Percentiles rank a stretch among this genome's conserved stretches.
Evolutionary conservation across 78 protist genomes (phyloP).

Genomic region (Dictyostelium purpureum): DNA sequence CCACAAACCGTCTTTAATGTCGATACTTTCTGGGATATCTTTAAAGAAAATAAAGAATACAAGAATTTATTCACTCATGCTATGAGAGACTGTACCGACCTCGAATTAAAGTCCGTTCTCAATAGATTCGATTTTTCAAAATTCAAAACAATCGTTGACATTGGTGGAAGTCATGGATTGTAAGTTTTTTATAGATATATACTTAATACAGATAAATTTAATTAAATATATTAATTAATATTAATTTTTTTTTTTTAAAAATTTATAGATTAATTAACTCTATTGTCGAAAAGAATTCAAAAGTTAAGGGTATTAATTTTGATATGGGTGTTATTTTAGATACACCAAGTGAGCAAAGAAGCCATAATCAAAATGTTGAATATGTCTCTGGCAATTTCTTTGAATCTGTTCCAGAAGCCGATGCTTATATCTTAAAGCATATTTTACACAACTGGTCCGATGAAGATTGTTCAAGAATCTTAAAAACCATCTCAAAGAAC

Average conservation of each 20-base stretch:
- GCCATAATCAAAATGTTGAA: not conserved
- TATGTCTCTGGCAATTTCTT: constrained; percentile 10
- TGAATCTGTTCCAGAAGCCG: not conserved
- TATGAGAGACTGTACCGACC: not conserved
- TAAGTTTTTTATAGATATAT: too few species aligned
- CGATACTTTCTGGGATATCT: not conserved
- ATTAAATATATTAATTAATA: too few species aligned
- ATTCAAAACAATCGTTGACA: not conserved
- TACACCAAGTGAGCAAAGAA: not conserved
- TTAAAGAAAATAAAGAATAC: not conserved
- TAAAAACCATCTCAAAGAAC: not conserved
- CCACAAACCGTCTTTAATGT: not conserved
- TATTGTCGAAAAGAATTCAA: not conserved
- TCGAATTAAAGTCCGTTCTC: not conserved
- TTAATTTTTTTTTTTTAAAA: too few species aligned
- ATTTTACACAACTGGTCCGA: constrained; percentile 15
- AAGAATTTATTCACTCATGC: not conserved
- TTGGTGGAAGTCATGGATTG: constrained; percentile 28
- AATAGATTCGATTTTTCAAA: constrained; percentile 1
- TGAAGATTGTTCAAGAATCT: not conserved
- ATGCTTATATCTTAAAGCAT: not conserved
- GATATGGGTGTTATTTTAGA: not conserved
- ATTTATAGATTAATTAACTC: too few species aligned
- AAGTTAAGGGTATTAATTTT: constrained; percentile 26
- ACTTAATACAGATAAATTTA: too few species aligned